Evolutionary conservation across 2,329 filamentous ascomycete genomes (phyloP), one percentile per base, ranked within the genome.

Genomic region (Paecilomyces variotii): DNA sequence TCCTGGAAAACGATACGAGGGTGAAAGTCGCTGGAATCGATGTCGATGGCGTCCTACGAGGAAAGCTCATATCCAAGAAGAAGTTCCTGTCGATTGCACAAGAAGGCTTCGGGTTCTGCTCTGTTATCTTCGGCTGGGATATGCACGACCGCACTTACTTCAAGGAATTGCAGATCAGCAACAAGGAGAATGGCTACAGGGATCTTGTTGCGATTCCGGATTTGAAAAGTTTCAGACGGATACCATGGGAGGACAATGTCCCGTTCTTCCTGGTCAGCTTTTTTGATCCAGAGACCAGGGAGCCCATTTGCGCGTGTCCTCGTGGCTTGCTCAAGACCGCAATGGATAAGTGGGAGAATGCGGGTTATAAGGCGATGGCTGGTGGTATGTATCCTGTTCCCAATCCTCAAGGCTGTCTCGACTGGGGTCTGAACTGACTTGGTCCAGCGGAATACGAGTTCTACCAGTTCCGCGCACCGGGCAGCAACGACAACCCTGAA

Each of bases 101-200:
- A 50, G 82, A 85, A 52, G 92, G 91, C 56, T 96, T 96, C 67
- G 92, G 91, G 57, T 96, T 96, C 80, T 96, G 92, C 79, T 94
- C 89, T 24, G 91, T 96, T 65, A 86, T 96, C 64, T 96, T 96
- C 68, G 91, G 92, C 72, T 96, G 92, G 92, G 91, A 97, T 75
- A 96, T 96, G 90, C 91, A 97, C 75, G 92, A 97, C 70, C 82
- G 86, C 78, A 95, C 90, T 10, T 97, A 96, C 74, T 87, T 90
- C 72, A 85, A 83, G 66, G 91, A 96, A 76, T 83, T 96, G 63
- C 84, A 84, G 68, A 88, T 96, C 73, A 94, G 90, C 76, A 96
- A 96, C 77, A 89, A 89, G 65, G 87, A 90, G 68, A 96, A 96
- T 72, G 91, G 91, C 51, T 96, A 96, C 75, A 84, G 87, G 63